phyloP scores from a whole-genome alignment of 306 rosid species.

The Castanea mollissima region DNA sequence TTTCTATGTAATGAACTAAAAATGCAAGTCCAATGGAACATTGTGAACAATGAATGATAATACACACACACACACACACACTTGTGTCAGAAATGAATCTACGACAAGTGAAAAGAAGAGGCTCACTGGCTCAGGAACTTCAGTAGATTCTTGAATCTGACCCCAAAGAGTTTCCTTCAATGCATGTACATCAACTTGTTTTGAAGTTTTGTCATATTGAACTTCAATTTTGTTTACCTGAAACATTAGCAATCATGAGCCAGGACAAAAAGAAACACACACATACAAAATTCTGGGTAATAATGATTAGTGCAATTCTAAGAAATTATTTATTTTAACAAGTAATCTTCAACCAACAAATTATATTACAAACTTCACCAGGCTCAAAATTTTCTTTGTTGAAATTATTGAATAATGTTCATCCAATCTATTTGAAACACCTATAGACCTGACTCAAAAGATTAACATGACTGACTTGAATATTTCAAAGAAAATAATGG shows the following conservation, averaged over 20 bases:
- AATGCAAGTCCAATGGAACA: background rate
- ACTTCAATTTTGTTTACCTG: conserved; percentile 22
- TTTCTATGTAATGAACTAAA: background rate
- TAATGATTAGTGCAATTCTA: background rate
- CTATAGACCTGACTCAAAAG: background rate
- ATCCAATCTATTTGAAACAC: background rate
- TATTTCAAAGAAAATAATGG: background rate
- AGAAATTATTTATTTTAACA: background rate
- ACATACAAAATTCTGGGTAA: background rate
- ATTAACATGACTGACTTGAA: background rate
- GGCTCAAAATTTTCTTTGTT: too few relatives aligned
- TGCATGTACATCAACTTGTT: conserved; percentile 27
- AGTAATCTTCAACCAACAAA: background rate
- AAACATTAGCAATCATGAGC: background rate
- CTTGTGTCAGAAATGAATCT: background rate
- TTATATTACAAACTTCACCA: too few relatives aligned
- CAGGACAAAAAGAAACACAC: background rate
- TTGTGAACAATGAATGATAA: background rate
- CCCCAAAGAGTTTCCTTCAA: conserved; percentile 24
- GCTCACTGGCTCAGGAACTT: conserved; percentile 5
- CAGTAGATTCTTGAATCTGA: conserved; percentile 16
- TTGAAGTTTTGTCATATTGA: conserved; percentile 24
- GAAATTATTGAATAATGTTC: too few relatives aligned
- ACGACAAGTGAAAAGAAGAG: background rate
- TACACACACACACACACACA: background rate